Conservation (phyloP, 495 filamentous ascomycete genomes). For the Chaetomium tenue region DNA sequence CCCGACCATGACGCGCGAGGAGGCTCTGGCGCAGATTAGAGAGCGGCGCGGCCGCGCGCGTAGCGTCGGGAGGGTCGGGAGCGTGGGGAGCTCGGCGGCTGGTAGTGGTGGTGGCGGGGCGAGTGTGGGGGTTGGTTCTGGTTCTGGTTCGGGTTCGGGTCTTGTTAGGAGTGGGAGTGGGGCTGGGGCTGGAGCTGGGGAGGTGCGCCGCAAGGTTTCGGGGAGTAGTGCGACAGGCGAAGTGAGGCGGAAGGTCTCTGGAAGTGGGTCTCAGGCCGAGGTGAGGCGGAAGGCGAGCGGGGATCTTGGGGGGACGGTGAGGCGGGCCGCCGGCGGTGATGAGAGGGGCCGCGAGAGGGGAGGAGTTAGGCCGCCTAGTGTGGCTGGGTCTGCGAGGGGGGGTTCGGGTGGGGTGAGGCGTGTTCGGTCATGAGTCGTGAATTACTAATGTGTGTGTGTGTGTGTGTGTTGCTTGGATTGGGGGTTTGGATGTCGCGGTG, state of each 20-base stretch:
- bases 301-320: not conserved
- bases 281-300: conserved; percentile 11
- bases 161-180: not conserved
- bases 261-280: not conserved
- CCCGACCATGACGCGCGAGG: conserved; percentile 57
- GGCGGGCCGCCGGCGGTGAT: not conserved
- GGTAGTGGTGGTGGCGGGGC: not conserved
- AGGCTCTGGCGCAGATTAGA: conserved; percentile 56
- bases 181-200: not conserved
- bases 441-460: too few relatives aligned
- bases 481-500: not conserved
- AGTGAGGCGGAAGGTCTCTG: conserved; percentile 12
- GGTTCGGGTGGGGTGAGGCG: not conserved
- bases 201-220: conserved; percentile 8
- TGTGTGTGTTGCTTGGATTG: not conserved
- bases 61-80: conserved; percentile 23
- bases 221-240: not conserved
- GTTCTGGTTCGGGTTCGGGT: not conserved
- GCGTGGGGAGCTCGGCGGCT: too few relatives aligned
- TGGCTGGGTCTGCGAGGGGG: not conserved
- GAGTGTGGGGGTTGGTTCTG: not conserved
- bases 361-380: conserved; percentile 12
- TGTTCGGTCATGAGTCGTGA: not conserved
- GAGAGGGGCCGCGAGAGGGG: conserved; percentile 10
- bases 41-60: conserved; percentile 50